Evolutionary conservation across 805 yeast genomes (phyloP).

Genomic region (Jamesozyma jinghongensis): DNA sequence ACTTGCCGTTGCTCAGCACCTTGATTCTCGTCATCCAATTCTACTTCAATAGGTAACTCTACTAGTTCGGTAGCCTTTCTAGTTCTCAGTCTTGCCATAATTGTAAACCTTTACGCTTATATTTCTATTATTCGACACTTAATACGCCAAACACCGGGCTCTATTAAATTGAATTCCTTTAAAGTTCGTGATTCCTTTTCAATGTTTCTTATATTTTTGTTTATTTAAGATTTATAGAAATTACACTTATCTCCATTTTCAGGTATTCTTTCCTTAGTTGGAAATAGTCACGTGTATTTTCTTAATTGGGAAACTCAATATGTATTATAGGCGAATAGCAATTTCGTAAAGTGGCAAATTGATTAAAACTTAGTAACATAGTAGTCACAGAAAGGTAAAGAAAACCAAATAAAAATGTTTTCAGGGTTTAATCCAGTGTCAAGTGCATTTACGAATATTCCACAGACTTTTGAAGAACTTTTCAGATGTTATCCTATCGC

Average conservation of each 20-base stretch:
- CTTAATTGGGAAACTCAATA: too few relatives aligned
- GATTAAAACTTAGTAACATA: background rate
- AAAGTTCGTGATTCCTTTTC: too few relatives aligned
- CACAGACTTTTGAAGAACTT: conserved; percentile 65
- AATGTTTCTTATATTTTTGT: background rate
- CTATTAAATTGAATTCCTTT: too few relatives aligned
- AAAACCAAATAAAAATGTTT: conserved; percentile 23
- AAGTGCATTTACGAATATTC: conserved; percentile 23
- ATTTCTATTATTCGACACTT: background rate
- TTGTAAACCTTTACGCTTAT: background rate
- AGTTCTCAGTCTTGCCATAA: background rate
- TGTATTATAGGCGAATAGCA: too few relatives aligned
- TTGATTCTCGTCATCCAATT: background rate
- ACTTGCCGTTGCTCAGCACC: background rate
- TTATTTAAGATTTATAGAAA: background rate
- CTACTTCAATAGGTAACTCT: background rate
- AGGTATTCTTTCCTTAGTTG: background rate
- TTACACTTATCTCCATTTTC: background rate
- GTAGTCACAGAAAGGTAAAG: too few relatives aligned
- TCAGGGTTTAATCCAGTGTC: conserved; percentile 29
- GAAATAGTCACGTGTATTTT: too few relatives aligned
- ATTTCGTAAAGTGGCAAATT: conserved; percentile 2
- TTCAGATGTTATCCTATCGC: conserved; percentile 88
- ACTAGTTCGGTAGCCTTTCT: background rate
- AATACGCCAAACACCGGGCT: background rate